Evolutionary conservation across 257 asterid species (phyloP).

Genomic region (Mentha longifolia): DNA sequence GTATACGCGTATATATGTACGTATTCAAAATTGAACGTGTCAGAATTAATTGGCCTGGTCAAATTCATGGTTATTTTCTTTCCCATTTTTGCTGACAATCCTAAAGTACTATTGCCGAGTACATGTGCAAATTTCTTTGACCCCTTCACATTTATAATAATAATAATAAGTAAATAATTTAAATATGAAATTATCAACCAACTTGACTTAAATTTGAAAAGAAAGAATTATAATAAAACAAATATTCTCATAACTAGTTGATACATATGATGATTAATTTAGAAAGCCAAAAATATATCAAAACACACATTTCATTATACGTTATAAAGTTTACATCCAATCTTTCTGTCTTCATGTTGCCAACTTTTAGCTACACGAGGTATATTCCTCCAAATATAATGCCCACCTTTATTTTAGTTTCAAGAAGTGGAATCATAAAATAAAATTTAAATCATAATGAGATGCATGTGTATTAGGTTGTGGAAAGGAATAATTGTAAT

Average conservation of each 20-base stretch:
- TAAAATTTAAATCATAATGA: neutral
- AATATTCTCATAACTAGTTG: too few relatives aligned
- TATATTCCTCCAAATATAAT: neutral
- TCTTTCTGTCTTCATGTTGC: neutral
- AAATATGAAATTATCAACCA: neutral
- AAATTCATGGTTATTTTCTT: slow-evolving; percentile 7
- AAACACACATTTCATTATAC: too few relatives aligned
- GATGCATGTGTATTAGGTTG: slow-evolving; percentile 21
- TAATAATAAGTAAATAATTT: too few relatives aligned
- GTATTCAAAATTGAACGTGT: neutral
- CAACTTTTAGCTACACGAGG: neutral
- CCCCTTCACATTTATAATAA: too few relatives aligned
- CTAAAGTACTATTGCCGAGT: neutral
- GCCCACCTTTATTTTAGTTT: neutral
- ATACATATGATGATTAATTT: too few relatives aligned
- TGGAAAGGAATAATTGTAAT: neutral
- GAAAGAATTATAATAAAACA: neutral
- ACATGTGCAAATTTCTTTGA: slow-evolving; percentile 7
- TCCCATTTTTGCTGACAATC: slow-evolving; percentile 24
- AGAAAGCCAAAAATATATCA: too few relatives aligned
- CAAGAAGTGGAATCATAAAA: neutral
- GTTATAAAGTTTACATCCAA: too few relatives aligned
- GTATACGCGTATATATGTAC: too few relatives aligned
- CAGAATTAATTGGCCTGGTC: slow-evolving; percentile 15
- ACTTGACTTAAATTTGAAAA: neutral